Base-by-base conservation (phyloP, 1,284 basidiomycete species). In the Pascua guehoae region DNA sequence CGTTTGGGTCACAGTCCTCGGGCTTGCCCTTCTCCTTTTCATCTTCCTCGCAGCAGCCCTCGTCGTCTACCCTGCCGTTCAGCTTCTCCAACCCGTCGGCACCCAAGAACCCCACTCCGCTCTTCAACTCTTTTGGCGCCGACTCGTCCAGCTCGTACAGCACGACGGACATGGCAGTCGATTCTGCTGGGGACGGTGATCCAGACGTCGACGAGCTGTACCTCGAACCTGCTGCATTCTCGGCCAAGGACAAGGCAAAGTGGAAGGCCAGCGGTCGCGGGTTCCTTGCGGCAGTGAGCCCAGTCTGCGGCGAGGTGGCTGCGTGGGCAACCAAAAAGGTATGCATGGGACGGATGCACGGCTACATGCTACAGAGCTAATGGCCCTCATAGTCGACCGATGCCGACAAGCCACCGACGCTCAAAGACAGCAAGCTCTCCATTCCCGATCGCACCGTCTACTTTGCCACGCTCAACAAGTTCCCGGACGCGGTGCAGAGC, bases 231-330 rank as follows among this genome's bases (percentile, higher is more conserved):
- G 43, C 55, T 1, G 68, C 70, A 1, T 75, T 62, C 46, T 38
- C 56, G 5, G 41, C 51, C 11, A 63, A 61, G 40, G 68, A 63
- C 32, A 66, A 63, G 56, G 58, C 54, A 32, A 70, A 66, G 59
- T 75, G 73, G 73, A 64, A 64, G 52, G 56, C 64, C 14, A 56
- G 63, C 11, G 71, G 71, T 2, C 47, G 70, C 36, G 62, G 64
- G 8, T 48, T 70, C 14, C 44, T 53, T 10, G 63, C 67, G 10
- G 65, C 67, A 5, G 60, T 67, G n/a, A 61, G 61, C 17, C 73
- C 72, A 16, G 65, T 62, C 5, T 67, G 66, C 2, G 72, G 72
- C 9, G 70, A 73, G 47, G 43, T 71, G 18, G 68, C 68, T 1
- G 55, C 62, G 12, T 75, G 69, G 68, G 59, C 68, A 0, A 61